These are phyloP conservation scores for Furcasterigmium furcatum DNA, from an alignment of 2,329 filamentous ascomycete species.

Conservation along the genomic window DNA sequence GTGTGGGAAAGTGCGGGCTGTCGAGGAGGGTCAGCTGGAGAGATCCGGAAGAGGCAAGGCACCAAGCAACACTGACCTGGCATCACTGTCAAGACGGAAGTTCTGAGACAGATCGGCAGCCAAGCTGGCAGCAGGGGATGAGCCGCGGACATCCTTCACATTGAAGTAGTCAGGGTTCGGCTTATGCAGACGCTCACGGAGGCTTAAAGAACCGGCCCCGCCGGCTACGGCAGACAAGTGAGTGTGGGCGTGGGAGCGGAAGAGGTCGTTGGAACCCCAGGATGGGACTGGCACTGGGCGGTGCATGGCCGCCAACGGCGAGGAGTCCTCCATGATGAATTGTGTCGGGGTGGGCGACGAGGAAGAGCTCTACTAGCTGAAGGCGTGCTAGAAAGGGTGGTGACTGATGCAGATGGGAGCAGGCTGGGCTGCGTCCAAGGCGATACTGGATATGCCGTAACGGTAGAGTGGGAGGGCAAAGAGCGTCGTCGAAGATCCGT, in stretches of 20 bases:
- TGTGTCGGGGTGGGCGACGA: slow-evolving; percentile 1
- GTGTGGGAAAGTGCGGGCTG: slow-evolving; percentile 80
- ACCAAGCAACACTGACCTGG: slow-evolving; percentile 62
- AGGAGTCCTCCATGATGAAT: slow-evolving; percentile 80
- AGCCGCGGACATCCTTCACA: slow-evolving; percentile 72
- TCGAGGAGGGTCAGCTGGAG: neutral
- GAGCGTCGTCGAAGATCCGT: slow-evolving; percentile 8
- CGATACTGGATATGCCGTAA: slow-evolving; percentile 22
- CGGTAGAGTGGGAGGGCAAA: slow-evolving; percentile 12
- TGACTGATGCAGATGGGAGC: slow-evolving; percentile 3
- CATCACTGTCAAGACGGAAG: slow-evolving; percentile 81
- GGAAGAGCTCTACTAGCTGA: slow-evolving; percentile 3
- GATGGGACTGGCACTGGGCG: slow-evolving; percentile 57
- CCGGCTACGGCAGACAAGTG: slow-evolving; percentile 46
- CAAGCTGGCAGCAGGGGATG: slow-evolving; percentile 86
- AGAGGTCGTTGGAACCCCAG: slow-evolving; percentile 57
- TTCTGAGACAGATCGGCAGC: slow-evolving; percentile 95
- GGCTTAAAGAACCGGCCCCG: slow-evolving; percentile 69
- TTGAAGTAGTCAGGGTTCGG: slow-evolving; percentile 75
- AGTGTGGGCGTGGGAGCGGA: slow-evolving; percentile 44
- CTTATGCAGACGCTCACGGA: slow-evolving; percentile 68
- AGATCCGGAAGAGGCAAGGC: slow-evolving; percentile 8
- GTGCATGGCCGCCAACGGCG: slow-evolving; percentile 90
- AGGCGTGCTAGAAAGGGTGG: slow-evolving; percentile 6
- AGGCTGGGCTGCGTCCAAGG: slow-evolving; percentile 8